These are phyloP conservation scores for Boletus bicolor DNA, from an alignment of 768 basidiomycete genomes.

Conservation along the genomic window DNA sequence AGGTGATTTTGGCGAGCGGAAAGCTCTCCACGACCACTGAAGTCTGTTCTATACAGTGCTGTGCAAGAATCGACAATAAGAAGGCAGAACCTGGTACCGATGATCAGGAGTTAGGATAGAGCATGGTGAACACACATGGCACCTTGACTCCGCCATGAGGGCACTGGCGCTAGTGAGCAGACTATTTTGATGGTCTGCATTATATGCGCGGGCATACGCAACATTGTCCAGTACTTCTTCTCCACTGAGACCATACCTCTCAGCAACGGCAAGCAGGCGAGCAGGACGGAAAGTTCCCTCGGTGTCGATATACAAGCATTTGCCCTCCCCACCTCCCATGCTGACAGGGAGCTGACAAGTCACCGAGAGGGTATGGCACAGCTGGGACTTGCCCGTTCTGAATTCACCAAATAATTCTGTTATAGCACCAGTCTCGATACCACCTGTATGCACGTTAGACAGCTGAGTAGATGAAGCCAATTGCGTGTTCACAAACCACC, in stretches of 20 bases:
- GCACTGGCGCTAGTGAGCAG: slow-evolving; percentile 90
- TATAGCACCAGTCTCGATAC: slow-evolving; percentile 97
- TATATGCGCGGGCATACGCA: slow-evolving; percentile 97
- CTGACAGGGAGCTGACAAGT: slow-evolving; percentile 95
- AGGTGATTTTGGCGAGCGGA: slow-evolving; percentile 94
- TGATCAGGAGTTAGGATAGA: slow-evolving; percentile 6
- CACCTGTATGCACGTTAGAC: slow-evolving; percentile 49
- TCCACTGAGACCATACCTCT: slow-evolving; percentile 93
- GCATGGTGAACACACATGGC: slow-evolving; percentile 22
- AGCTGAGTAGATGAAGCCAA: slow-evolving; percentile 1
- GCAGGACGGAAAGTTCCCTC: slow-evolving; percentile 99
- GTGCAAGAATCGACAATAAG: slow-evolving; percentile 97
- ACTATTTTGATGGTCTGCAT: slow-evolving; percentile 94
- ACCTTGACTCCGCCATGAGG: slow-evolving; percentile 99
- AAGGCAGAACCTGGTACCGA: slow-evolving; percentile 75
- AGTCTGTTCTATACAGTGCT: slow-evolving; percentile 93
- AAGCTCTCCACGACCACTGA: slow-evolving; percentile 91
- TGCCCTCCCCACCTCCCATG: slow-evolving; percentile 99
- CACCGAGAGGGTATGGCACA: slow-evolving; percentile 97
- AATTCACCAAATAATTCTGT: slow-evolving; percentile 99
- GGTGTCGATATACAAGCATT: slow-evolving; percentile 98
- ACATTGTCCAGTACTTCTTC: slow-evolving; percentile 99
- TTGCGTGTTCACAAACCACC: slow-evolving; percentile 56
- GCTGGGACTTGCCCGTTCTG: slow-evolving; percentile 95
- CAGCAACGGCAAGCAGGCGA: slow-evolving; percentile 90